A percentile compares a stretch with the other conserved stretches of the same genome.
phyloP scores from a whole-genome alignment of 2,329 filamentous ascomycete genomes.

The Gaeumannomyces tritici region DNA sequence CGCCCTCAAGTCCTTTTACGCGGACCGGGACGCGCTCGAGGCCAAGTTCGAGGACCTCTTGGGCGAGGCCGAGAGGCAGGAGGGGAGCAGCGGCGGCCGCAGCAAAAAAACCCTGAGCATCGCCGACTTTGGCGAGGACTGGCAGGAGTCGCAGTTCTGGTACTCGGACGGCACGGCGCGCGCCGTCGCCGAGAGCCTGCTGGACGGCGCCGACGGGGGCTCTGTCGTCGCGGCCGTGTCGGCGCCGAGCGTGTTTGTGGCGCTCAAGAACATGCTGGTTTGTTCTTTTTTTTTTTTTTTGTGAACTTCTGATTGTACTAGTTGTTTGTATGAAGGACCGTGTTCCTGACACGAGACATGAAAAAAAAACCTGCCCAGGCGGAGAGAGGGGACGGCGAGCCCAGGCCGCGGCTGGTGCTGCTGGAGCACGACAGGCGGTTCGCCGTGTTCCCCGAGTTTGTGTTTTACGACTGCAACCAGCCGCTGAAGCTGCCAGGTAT shows the following conservation, averaged over 20 bases:
- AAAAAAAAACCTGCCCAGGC: neutral
- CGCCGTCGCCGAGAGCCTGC: conserved; percentile 52
- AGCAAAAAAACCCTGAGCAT: conserved; percentile 45
- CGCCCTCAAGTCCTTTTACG: conserved; percentile 65
- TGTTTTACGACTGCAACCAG: conserved; percentile 63
- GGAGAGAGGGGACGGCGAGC: conserved; percentile 14
- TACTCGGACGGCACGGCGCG: conserved; percentile 65
- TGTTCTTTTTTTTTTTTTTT: neutral
- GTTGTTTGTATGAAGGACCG: no score
- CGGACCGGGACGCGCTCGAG: conserved; percentile 57
- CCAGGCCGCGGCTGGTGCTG: conserved; percentile 50
- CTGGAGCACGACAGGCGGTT: conserved; percentile 71
- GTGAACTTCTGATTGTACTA: no score
- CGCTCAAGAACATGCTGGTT: conserved; percentile 49
- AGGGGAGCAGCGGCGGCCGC: neutral
- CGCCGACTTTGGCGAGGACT: conserved; percentile 68
- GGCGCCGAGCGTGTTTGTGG: conserved; percentile 68
- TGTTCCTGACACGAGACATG: no score
- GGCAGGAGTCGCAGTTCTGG: conserved; percentile 82
- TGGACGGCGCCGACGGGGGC: conserved; percentile 46
- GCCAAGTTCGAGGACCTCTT: conserved; percentile 62
- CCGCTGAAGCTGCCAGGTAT: conserved; percentile 55
- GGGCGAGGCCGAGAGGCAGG: conserved; percentile 39
- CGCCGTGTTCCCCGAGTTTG: conserved; percentile 62
- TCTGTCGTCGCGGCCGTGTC: conserved; percentile 61